Conservation (phyloP, 306 rosid genomes). For the Trifolium dubium region DNA sequence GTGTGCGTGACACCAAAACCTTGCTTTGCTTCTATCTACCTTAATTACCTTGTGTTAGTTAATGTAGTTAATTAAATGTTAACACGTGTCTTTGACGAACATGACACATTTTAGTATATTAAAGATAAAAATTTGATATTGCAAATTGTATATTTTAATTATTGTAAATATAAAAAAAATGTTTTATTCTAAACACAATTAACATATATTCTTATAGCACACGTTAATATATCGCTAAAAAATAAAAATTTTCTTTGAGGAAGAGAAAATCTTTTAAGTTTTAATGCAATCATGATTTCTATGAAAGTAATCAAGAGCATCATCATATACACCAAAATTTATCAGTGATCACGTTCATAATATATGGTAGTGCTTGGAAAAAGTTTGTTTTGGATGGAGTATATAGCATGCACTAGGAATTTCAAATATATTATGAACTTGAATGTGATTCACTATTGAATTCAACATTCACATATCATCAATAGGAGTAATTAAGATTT, state of each 20-base stretch:
- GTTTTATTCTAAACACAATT: too few species aligned
- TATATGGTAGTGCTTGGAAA: neutral
- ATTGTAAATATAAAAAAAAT: too few species aligned
- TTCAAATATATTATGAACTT: neutral
- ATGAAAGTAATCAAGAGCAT: slow-evolving; percentile 8
- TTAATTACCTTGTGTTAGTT: slow-evolving; percentile 33
- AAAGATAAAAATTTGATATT: too few species aligned
- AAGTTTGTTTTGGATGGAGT: slow-evolving; percentile 7
- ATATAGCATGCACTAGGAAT: neutral
- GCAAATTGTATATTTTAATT: too few species aligned
- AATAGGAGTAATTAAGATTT: neutral
- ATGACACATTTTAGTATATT: too few species aligned
- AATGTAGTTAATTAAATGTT: neutral
- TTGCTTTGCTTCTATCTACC: slow-evolving; percentile 18
- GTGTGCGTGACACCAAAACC: slow-evolving; percentile 36
- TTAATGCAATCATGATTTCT: slow-evolving; percentile 23
- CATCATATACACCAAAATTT: slow-evolving; percentile 14
- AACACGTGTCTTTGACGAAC: too few species aligned
- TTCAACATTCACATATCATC: too few species aligned
- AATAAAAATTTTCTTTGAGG: too few species aligned
- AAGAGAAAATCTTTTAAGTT: neutral
- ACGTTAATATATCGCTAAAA: too few species aligned
- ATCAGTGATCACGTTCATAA: neutral
- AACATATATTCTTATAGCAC: too few species aligned
- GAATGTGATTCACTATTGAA: slow-evolving; percentile 18